A percentile compares a stretch with the other conserved stretches of the same genome.
These are phyloP conservation scores for Davidsoniella eucalypti DNA, from an alignment of 2,329 filamentous ascomycete species.

Conservation along the genomic window DNA sequence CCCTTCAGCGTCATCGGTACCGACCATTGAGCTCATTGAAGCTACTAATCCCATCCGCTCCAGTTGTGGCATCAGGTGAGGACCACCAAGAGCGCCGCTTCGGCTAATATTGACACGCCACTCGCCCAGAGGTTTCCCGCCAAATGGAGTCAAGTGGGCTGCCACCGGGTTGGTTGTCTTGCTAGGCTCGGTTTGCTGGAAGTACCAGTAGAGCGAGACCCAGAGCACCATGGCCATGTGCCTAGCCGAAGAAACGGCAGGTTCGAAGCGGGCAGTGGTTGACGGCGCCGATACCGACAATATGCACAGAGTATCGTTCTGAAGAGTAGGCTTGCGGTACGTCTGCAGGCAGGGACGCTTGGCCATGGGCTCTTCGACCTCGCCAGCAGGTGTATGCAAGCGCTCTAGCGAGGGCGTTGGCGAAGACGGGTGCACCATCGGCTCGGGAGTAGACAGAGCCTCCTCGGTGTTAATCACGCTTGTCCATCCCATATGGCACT, in stretches of 20 bases:
- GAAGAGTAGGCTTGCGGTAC: slow-evolving; percentile 58
- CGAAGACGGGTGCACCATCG: background rate
- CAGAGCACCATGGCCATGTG: slow-evolving; percentile 96
- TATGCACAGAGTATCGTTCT: slow-evolving; percentile 72
- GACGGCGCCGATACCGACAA: slow-evolving; percentile 80
- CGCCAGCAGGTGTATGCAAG: background rate
- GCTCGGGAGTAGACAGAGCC: slow-evolving; percentile 10
- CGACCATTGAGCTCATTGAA: slow-evolving; percentile 56
- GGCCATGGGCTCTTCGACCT: slow-evolving; percentile 10
- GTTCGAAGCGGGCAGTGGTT: slow-evolving; percentile 55
- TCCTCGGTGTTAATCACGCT: slow-evolving; percentile 63
- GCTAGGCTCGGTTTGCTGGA: slow-evolving; percentile 66
- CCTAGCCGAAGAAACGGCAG: slow-evolving; percentile 62
- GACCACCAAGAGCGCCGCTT: slow-evolving; percentile 75
- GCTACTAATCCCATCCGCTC: slow-evolving; percentile 83
- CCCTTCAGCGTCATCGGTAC: slow-evolving; percentile 43
- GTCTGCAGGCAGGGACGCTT: slow-evolving; percentile 17
- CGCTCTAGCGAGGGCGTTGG: background rate
- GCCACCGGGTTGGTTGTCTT: slow-evolving; percentile 41
- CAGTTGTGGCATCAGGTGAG: slow-evolving; percentile 72
- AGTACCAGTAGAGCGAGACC: slow-evolving; percentile 93
- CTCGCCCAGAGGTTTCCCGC: slow-evolving; percentile 62
- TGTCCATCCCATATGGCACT: slow-evolving; percentile 79
- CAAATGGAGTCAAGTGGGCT: slow-evolving; percentile 46
- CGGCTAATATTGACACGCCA: slow-evolving; percentile 75